Evolutionary conservation across 257 asterid genomes (phyloP), one percentile per base, ranked within the genome.

Genomic region (Verbena officinalis): DNA sequence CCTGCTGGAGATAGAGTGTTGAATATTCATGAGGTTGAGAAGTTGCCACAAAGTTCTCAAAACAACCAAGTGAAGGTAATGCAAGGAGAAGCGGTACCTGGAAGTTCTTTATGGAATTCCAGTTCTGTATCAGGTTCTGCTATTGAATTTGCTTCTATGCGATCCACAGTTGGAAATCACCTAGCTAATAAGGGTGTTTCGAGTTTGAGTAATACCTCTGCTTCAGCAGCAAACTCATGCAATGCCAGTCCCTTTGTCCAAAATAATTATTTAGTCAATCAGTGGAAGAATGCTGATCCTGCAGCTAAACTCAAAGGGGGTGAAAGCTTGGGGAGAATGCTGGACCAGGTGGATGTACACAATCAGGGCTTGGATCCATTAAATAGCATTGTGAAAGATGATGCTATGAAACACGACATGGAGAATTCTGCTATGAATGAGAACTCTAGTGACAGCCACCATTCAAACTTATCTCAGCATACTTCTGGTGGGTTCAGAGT

Each of bases 401-500:
- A 80, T 59, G 68, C 72, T 62, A 55, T 55, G 59, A 74, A 67
- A 70, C 78, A 20, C 71, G 88, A 73, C 38, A 62, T 52, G 73
- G 91, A 83, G 53, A 84, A 62, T 54, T 73, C 59, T 77, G 79
- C 72, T 65, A 45, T 49, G 33, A 85, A 68, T 71, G 96, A 83
- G 52, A 85, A 80, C 70, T 86, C 91, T 59, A 83, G 64, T 71
- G 96, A 83, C 42, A 85, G 86, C 81, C 81, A 80, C 54, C 85
- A 24, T 59, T 81, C 95, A 44, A 84, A 77, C 65, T 43, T 78
- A 55, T 79, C 87, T 30, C 84, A 75, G 65, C 89, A 76, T 57
- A 42, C 79, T 57, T 81, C 80, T 66, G 84, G 84, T 71, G 84
- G 84, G 52, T 43, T 65, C 50, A 80, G 80, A 78, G 96, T 82